Evolutionary conservation across 116 monocot genomes (phyloP), one percentile per base, ranked within the genome.

Genomic region (Cymodocea nodosa): DNA sequence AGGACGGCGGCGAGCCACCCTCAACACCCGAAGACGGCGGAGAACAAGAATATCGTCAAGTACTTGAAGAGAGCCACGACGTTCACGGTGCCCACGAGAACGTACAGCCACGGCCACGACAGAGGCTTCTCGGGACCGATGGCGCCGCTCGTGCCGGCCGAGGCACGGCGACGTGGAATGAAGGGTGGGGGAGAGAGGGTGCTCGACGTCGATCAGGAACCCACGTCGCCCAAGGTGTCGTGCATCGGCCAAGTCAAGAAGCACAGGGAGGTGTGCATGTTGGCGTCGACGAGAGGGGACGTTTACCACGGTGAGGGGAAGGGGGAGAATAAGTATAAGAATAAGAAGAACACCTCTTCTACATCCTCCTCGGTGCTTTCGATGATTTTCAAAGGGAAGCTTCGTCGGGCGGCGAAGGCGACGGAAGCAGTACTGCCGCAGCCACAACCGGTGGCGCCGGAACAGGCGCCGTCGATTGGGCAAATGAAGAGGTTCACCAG

Each of bases 201-300:
- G 15, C 6, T 65, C 4, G 82, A 84, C 19, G 79, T 76, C 1
- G 54, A 79, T 2, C 84, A 81, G 2, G 93, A 93, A 50, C 93
- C 93, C 4, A 74, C 89, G 7, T 93, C 93, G 0, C 93, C 93
- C 4, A 93, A 74, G 52, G 81, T 93, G 23, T 83, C 75, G 14
- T 80, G 80, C 71, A 80, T 80, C 14, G 80, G 80, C 7, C 72
- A 69, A 65, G 68, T 81, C 60, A 73, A 81, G 64, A 76, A 81
- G 64, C 75, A 63, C 53, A 80, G 76, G 81, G 49, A 35, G 14
- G 19, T 35, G 23, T 15, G 60, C 23, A 17, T 50, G 18, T 39
- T 63, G 12, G 18, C 2, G 36, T 15, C 64, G 6, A 44, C 0
- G 6, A 6, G 44, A 44, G 44, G 11, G 11, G 9, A 44, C 5